Evolutionary conservation across 768 basidiomycete species (phyloP).

Genomic region (Hebeloma cylindrosporum): DNA sequence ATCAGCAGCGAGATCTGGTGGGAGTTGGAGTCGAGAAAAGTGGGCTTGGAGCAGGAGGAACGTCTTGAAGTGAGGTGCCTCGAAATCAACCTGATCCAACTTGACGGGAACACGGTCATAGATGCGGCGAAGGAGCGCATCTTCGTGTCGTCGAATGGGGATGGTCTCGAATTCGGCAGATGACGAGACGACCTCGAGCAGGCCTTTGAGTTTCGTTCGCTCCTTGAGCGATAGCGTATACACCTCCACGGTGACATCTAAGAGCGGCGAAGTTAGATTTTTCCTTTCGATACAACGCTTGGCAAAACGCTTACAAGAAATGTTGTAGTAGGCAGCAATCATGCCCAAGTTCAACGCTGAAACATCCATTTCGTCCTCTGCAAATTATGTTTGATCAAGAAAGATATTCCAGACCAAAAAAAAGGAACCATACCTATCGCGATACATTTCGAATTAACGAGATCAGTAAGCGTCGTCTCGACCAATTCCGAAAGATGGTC

Average conservation of each 20-base stretch:
- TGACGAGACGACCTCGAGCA: slow-evolving; percentile 95
- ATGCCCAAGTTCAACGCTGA: slow-evolving; percentile 93
- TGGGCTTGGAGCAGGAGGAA: slow-evolving; percentile 96
- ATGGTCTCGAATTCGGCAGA: slow-evolving; percentile 95
- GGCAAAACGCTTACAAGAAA: slow-evolving; percentile 63
- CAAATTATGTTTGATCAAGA: slow-evolving; percentile 6
- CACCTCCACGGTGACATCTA: slow-evolving; percentile 95
- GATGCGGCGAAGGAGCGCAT: slow-evolving; percentile 77
- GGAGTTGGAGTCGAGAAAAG: slow-evolving; percentile 90
- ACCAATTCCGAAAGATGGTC: slow-evolving; percentile 96
- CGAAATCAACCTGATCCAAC: slow-evolving; percentile 77
- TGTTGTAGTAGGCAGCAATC: slow-evolving; percentile 97
- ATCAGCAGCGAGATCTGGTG: slow-evolving; percentile 92
- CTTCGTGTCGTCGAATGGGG: slow-evolving; percentile 95
- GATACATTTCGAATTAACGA: slow-evolving; percentile 95
- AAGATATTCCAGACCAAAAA: neutral
- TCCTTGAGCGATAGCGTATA: slow-evolving; percentile 95
- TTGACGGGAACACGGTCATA: slow-evolving; percentile 98
- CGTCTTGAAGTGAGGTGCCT: slow-evolving; percentile 96
- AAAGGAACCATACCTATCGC: slow-evolving; percentile 60
- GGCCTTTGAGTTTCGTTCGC: slow-evolving; percentile 93
- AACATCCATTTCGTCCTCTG: slow-evolving; percentile 93
- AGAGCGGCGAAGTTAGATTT: slow-evolving; percentile 10
- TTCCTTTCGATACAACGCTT: neutral
- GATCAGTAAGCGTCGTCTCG: slow-evolving; percentile 87